Conservation (phyloP, 2,329 filamentous ascomycete species). For the Pestalotiopsis sp. region DNA sequence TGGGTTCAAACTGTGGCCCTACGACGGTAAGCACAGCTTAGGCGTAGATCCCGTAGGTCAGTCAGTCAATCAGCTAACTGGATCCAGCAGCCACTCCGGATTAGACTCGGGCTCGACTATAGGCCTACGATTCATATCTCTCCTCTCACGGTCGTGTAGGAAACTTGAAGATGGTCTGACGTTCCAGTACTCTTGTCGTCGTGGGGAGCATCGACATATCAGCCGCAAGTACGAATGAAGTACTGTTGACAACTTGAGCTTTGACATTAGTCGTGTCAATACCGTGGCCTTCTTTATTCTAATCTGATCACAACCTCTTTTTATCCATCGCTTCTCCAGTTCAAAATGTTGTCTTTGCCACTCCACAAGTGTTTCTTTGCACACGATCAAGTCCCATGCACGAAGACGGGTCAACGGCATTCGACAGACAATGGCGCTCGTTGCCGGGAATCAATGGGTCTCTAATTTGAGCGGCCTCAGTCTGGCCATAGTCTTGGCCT, state of each 20-base stretch:
- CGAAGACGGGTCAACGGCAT: not conserved
- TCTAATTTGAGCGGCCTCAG: constrained; percentile 2
- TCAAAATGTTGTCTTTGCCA: not conserved
- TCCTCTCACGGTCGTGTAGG: not conserved
- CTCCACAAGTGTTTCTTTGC: not conserved
- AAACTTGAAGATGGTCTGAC: not conserved
- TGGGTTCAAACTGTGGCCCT: not conserved
- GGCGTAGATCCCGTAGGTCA: not conserved
- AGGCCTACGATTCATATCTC: not conserved
- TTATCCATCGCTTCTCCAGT: too few relatives aligned
- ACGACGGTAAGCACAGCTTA: not conserved
- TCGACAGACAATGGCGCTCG: not conserved
- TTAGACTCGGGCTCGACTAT: not conserved
- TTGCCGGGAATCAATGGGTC: not conserved
- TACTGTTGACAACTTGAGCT: too few relatives aligned
- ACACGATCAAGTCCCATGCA: not conserved
- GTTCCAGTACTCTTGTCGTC: too few relatives aligned
- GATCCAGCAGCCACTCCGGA: not conserved
- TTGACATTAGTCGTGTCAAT: too few relatives aligned
- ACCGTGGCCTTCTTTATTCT: too few relatives aligned
- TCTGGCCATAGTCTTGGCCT: constrained; percentile 15
- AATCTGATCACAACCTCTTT: too few relatives aligned
- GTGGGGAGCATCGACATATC: too few relatives aligned
- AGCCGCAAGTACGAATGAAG: too few relatives aligned
- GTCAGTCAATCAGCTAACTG: not conserved